A percentile compares a stretch with the other conserved stretches of the same genome.
These are phyloP conservation scores for Plectosphaerella cucumerina DNA, from an alignment of 2,329 filamentous ascomycete species.

Conservation along the genomic window DNA sequence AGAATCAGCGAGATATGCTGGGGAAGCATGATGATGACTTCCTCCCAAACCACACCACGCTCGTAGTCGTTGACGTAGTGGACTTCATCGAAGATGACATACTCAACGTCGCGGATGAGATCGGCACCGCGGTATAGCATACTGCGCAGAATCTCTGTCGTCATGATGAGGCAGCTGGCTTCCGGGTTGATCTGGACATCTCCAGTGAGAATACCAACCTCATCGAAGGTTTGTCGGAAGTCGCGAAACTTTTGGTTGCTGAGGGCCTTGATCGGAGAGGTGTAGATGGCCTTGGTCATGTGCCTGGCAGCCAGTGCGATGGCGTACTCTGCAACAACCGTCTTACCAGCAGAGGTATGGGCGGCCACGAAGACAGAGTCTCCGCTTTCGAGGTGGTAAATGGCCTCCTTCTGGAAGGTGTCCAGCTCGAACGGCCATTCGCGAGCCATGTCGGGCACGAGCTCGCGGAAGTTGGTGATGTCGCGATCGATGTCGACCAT, in stretches of 20 bases:
- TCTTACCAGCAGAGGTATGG: conserved; percentile 96
- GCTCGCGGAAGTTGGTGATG: conserved; percentile 87
- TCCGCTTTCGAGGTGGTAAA: conserved; percentile 93
- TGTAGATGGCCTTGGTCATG: conserved; percentile 99
- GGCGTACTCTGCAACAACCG: conserved; percentile 95
- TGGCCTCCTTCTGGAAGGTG: conserved; percentile 96
- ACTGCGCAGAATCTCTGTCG: conserved; percentile 93
- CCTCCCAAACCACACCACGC: conserved; percentile 97
- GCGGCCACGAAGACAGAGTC: conserved; percentile 98
- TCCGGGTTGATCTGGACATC: conserved; percentile 98
- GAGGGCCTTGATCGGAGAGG: conserved; percentile 94
- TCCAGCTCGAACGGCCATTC: conserved; percentile 98
- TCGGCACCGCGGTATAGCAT: conserved; percentile 98
- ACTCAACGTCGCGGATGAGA: conserved; percentile 93
- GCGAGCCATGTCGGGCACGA: conserved; percentile 93
- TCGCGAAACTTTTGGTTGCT: conserved; percentile 99
- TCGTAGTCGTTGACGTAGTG: conserved; percentile 98
- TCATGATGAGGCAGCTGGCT: conserved; percentile 98
- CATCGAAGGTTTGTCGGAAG: conserved; percentile 84
- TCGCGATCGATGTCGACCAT: conserved; percentile 95
- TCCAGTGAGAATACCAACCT: conserved; percentile 94
- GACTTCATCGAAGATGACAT: conserved; percentile 98
- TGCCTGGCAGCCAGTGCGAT: conserved; percentile 95
- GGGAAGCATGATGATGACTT: conserved; percentile 99
- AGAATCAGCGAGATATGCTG: conserved; percentile 95